These are phyloP conservation scores for Lobosporangium transversale DNA, from an alignment of 192 early-diverging fungal genomes.

Conservation along the genomic window DNA sequence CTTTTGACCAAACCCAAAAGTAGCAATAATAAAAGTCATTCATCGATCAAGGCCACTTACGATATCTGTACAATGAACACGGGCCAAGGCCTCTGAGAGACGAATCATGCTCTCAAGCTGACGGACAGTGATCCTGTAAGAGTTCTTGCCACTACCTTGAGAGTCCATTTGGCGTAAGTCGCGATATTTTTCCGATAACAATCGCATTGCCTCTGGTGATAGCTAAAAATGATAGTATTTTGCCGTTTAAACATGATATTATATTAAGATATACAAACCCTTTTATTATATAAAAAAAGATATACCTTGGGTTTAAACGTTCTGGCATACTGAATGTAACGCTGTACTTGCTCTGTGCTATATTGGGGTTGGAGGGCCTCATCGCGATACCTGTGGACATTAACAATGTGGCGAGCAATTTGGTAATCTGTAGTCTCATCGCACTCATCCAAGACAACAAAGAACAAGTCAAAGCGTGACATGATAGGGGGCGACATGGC, in stretches of 20 bases:
- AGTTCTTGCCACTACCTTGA: constrained; percentile 70
- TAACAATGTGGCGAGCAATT: constrained; percentile 93
- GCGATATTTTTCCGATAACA: constrained; percentile 85
- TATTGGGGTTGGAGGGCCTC: constrained; percentile 80
- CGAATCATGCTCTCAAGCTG: constrained; percentile 97
- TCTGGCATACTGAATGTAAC: constrained; percentile 90
- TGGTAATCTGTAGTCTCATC: constrained; percentile 88
- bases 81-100: constrained; percentile 93
- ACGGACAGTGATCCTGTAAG: constrained; percentile 95
- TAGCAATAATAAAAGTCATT: neutral
- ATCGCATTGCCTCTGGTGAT: constrained; percentile 76
- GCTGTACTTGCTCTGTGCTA: constrained; percentile 75
- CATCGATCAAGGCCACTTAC: constrained; percentile 37
- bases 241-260: neutral
- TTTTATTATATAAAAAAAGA: no score
- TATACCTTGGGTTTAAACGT: constrained; percentile 83
- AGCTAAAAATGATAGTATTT: constrained; percentile 61
- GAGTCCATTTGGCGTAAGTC: constrained; percentile 89
- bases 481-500: constrained; percentile 96
- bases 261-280: neutral
- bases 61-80: constrained; percentile 76
- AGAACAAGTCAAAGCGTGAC: constrained; percentile 99
- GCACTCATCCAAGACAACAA: constrained; percentile 95
- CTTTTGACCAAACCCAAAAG: no score
- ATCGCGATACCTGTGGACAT: constrained; percentile 78